These are phyloP conservation scores for Euptelea pleiosperma DNA, from an alignment of 164 flowering plant genomes.

Conservation along the genomic window DNA sequence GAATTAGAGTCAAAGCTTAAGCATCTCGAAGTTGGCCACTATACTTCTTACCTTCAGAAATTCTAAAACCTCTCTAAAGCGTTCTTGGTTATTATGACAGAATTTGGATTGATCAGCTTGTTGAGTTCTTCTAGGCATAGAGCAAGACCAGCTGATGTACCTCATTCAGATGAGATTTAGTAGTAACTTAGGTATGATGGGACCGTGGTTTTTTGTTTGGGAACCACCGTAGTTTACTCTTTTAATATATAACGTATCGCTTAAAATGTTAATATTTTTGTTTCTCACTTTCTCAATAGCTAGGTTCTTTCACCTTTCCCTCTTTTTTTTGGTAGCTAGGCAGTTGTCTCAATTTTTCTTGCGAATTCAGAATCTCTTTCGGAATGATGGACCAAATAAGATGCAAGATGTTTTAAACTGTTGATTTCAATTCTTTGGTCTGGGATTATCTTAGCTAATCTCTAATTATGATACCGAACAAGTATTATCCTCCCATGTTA, in stretches of 20 bases:
- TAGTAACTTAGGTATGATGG: neutral
- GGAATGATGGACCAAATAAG: too few relatives aligned
- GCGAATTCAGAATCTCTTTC: too few relatives aligned
- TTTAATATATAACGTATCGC: neutral
- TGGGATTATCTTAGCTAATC: too few relatives aligned
- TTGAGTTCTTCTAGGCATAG: neutral
- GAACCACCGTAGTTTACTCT: neutral
- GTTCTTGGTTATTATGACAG: neutral
- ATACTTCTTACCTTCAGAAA: neutral
- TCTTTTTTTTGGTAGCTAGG: too few relatives aligned
- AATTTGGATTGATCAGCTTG: slow-evolving; percentile 12
- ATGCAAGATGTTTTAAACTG: too few relatives aligned
- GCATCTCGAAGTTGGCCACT: slow-evolving; percentile 40
- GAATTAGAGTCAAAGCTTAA: slow-evolving; percentile 54
- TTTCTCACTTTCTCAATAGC: too few relatives aligned
- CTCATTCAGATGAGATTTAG: neutral
- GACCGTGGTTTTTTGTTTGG: neutral
- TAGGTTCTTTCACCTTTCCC: too few relatives aligned
- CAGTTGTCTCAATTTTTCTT: too few relatives aligned
- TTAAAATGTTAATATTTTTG: neutral
- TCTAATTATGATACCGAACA: too few relatives aligned
- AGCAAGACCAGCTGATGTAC: neutral
- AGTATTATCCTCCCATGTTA: too few relatives aligned
- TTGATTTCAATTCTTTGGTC: too few relatives aligned
- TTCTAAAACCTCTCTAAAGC: neutral